Base-by-base conservation (phyloP, 306 rosid species). In the Quercus dentata region DNA sequence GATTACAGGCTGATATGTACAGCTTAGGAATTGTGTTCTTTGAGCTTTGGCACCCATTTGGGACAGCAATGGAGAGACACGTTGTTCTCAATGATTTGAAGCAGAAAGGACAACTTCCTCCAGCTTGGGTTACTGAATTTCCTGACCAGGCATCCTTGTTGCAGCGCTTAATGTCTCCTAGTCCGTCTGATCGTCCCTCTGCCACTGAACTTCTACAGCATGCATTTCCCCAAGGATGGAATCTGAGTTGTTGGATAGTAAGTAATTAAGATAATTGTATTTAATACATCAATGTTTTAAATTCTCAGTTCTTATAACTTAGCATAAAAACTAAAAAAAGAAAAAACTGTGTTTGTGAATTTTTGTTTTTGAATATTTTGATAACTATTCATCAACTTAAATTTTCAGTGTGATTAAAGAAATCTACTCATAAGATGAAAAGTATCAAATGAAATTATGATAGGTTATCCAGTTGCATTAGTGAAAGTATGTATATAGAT, bases 11-110 rank as follows among this genome's bases (percentile, higher is more conserved):
- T 58, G 99, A 94, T 86, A 94, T 92, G 99, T 94, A 94, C 90
- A 94, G 97, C 86, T 90, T 92, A 77, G 99, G 99, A 20, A 78
- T 94, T 80, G 97, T 94, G 69, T 94, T 94, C 85, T 94, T 94
- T 79, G 97, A 94, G 91, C 97, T 94, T 81, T 94, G 99, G 97
- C 94, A 94, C 78, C 99, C 99, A 51, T 94, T 94, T 90, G 94
- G 91, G 72, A 94, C 97, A 46, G 91, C 92, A 77, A 94, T 94
- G 99, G 99, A 94, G 88, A 87, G 97, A 52, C 74, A 88, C 5
- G 73, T 90, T 82, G 88, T 94, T 81, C 91, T 94, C 82, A 85
- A 92, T 68, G 95, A 92, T 82, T 87, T 94, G 87, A 92, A 90
- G 78, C 95, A 81, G 78, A 92, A 92, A 81, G 92, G 90, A 59